These are phyloP conservation scores for Puccinia novopanici DNA, from an alignment of 1,284 basidiomycete species.

Conservation along the genomic window DNA sequence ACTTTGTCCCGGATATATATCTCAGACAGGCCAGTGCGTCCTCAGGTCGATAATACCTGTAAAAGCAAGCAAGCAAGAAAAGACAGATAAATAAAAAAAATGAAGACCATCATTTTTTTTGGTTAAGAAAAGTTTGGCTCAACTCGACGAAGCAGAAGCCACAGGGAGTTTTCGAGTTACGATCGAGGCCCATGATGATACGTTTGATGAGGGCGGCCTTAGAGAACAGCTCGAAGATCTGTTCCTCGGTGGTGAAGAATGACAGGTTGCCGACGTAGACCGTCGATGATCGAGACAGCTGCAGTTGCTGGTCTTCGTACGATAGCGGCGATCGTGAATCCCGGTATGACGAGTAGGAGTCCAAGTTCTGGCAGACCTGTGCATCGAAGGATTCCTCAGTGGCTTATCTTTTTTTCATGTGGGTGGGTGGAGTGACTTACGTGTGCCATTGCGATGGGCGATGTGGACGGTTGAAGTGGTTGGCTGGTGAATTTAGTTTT, in stretches of 20 bases:
- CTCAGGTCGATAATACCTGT: slow-evolving; percentile 82
- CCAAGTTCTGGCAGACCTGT: slow-evolving; percentile 51
- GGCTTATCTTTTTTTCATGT: too few relatives aligned
- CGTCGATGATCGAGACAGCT: slow-evolving; percentile 63
- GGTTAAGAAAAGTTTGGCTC: slow-evolving; percentile 51
- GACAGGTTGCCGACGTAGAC: slow-evolving; percentile 90
- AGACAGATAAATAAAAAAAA: too few relatives aligned
- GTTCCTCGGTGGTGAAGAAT: slow-evolving; percentile 88
- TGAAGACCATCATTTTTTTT: background rate
- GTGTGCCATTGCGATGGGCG: slow-evolving; percentile 9
- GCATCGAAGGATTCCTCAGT: background rate
- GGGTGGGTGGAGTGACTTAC: background rate
- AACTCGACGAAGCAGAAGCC: slow-evolving; percentile 97
- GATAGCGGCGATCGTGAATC: slow-evolving; percentile 59
- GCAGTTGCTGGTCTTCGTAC: slow-evolving; percentile 61
- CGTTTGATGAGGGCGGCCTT: slow-evolving; percentile 92
- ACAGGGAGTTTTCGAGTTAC: slow-evolving; percentile 96
- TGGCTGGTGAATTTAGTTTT: background rate
- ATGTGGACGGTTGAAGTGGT: slow-evolving; percentile 3
- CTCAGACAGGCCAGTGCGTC: slow-evolving; percentile 91
- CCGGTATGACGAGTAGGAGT: slow-evolving; percentile 57
- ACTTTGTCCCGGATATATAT: slow-evolving; percentile 93
- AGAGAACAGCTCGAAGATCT: slow-evolving; percentile 97
- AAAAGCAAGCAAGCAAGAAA: too few relatives aligned
- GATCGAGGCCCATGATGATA: slow-evolving; percentile 98